Percentiles rank a stretch among this genome's conserved stretches.
Conservation (phyloP, 1,284 basidiomycete species). For the Fomitopsis schrenkii region DNA sequence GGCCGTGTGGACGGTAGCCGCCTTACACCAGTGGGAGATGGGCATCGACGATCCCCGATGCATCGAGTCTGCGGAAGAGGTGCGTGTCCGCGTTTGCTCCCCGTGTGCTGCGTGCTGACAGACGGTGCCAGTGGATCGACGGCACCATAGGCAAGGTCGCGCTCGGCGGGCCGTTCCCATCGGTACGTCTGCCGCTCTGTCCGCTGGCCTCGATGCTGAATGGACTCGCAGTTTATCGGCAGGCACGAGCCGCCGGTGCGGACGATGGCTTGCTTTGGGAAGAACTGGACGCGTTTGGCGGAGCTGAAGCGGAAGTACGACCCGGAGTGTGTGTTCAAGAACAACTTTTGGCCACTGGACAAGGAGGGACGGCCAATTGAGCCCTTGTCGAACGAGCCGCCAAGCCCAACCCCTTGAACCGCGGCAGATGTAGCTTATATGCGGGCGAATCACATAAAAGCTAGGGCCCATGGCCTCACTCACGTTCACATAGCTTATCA, state of each 20-base stretch:
- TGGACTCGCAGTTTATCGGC: constrained; percentile 65
- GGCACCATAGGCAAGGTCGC: constrained; percentile 65
- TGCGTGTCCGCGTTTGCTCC: constrained; percentile 20
- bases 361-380: constrained; percentile 44
- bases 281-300: constrained; percentile 66
- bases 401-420: constrained; percentile 14
- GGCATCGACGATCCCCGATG: constrained; percentile 76
- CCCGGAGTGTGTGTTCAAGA: constrained; percentile 66
- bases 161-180: constrained; percentile 77
- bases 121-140: constrained; percentile 61
- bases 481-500: too few relatives aligned
- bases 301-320: constrained; percentile 74
- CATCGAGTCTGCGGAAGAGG: constrained; percentile 75
- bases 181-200: constrained; percentile 46
- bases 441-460: too few relatives aligned
- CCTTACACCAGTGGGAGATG: constrained; percentile 90
- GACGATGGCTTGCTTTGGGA: constrained; percentile 64
- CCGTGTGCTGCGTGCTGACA: not conserved
- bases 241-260: constrained; percentile 61
- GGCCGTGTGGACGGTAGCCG: constrained; percentile 81
- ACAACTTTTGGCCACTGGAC: constrained; percentile 75
- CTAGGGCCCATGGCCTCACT: too few relatives aligned
- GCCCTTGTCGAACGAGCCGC: constrained; percentile 51
- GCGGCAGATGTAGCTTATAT: too few relatives aligned
- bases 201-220: not conserved